Conservation (phyloP, 768 basidiomycete species). For the Trichaptum fuscoviolaceum region DNA sequence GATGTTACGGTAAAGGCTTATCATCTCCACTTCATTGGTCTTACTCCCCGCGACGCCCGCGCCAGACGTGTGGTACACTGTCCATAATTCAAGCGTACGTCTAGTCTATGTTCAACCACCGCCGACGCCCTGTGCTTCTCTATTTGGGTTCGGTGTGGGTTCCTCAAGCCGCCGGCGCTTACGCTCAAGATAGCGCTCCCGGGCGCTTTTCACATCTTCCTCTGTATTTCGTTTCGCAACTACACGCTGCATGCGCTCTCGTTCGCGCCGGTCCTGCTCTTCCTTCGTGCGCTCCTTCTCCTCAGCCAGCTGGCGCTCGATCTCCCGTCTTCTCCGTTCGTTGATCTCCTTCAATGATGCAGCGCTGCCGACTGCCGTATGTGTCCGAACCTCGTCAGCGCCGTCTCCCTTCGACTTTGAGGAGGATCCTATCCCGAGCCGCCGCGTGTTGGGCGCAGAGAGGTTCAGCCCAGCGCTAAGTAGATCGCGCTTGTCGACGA, state of each 20-base stretch:
- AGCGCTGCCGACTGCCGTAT: conserved; percentile 81
- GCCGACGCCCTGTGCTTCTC: conserved; percentile 9
- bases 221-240: conserved; percentile 75
- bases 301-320: conserved; percentile 72
- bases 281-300: conserved; percentile 56
- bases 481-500: conserved; percentile 92
- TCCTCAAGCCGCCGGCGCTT: conserved; percentile 74
- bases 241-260: conserved; percentile 59
- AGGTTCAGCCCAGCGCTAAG: conserved; percentile 91
- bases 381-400: conserved; percentile 36
- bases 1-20: not conserved
- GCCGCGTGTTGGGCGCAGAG: conserved; percentile 73
- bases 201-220: conserved; percentile 65
- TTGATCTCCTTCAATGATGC: conserved; percentile 79
- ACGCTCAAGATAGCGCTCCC: conserved; percentile 68
- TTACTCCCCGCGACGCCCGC: not conserved
- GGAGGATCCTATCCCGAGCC: conserved; percentile 43
- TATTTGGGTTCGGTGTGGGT: not conserved
- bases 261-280: conserved; percentile 54
- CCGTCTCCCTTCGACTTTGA: conserved; percentile 18
- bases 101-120: not conserved
- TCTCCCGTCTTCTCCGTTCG: conserved; percentile 73
- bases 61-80: not conserved
- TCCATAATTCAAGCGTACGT: not conserved
- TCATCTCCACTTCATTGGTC: not conserved